These are phyloP conservation scores for Nemania abortiva DNA, from an alignment of 2,329 filamentous ascomycete species.

Conservation along the genomic window DNA sequence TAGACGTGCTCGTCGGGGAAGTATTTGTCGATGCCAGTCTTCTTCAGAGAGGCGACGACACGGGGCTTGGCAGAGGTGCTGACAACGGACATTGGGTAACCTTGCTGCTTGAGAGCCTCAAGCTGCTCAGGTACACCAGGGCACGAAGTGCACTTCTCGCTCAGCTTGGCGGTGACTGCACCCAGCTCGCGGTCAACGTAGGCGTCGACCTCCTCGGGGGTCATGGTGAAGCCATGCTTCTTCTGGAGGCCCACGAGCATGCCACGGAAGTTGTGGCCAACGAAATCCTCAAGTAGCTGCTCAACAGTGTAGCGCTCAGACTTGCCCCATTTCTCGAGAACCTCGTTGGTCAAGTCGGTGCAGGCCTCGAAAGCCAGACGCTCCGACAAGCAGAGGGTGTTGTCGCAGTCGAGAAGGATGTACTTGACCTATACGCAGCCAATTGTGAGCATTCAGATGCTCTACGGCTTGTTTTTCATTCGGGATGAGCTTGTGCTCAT, in stretches of 20 bases:
- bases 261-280: slow-evolving; percentile 82
- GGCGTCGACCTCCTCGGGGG: slow-evolving; percentile 69
- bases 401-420: slow-evolving; percentile 74
- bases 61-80: slow-evolving; percentile 76
- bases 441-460: slow-evolving; percentile 34
- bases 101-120: slow-evolving; percentile 66
- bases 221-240: slow-evolving; percentile 75
- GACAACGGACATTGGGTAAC: slow-evolving; percentile 77
- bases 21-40: slow-evolving; percentile 75
- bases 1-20: slow-evolving; percentile 76
- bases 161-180: slow-evolving; percentile 75
- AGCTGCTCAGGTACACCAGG: slow-evolving; percentile 70
- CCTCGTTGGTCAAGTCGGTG: slow-evolving; percentile 79
- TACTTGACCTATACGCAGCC: slow-evolving; percentile 64
- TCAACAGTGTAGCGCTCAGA: slow-evolving; percentile 75
- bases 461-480: neutral
- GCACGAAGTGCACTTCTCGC: slow-evolving; percentile 71
- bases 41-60: slow-evolving; percentile 75
- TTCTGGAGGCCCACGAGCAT: slow-evolving; percentile 77
- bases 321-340: slow-evolving; percentile 72
- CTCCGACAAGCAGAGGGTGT: slow-evolving; percentile 83
- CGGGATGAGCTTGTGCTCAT: neutral
- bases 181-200: slow-evolving; percentile 77
- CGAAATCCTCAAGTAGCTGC: slow-evolving; percentile 77
- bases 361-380: slow-evolving; percentile 81